Percentiles rank a stretch among this genome's conserved stretches.
Evolutionary conservation across 495 filamentous ascomycete species (phyloP).

Genomic region (Xylaria bambusicola): DNA sequence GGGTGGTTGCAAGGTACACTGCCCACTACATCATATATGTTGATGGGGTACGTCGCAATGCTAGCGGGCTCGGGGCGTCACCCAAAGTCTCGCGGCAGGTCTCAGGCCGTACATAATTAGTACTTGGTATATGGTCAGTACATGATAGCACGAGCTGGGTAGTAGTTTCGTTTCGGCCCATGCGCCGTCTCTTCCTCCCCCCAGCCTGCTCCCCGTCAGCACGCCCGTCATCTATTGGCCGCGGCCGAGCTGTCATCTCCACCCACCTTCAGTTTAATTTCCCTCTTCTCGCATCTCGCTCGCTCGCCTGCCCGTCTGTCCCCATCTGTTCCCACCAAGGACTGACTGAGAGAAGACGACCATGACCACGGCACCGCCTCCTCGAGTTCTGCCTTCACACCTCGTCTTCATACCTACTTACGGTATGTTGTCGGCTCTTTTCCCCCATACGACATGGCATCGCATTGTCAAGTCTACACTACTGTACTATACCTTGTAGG

Average conservation of each 20-base stretch:
- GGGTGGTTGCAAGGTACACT: too few species aligned
- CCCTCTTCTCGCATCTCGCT: not conserved
- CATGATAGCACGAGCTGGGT: not conserved
- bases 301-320: too few species aligned
- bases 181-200: not conserved
- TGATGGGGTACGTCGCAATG: not conserved
- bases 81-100: too few species aligned
- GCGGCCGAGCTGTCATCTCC: not conserved
- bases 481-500: not conserved
- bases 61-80: not conserved
- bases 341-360: not conserved
- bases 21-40: not conserved
- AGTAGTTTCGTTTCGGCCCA: conserved; percentile 1
- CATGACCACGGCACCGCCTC: conserved; percentile 8
- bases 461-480: not conserved
- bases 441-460: conserved; percentile 13
- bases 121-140: not conserved
- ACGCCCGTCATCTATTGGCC: not conserved
- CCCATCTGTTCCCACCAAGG: too few species aligned
- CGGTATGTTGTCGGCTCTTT: conserved; percentile 4
- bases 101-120: too few species aligned
- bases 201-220: too few species aligned
- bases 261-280: not conserved
- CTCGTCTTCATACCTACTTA: not conserved
- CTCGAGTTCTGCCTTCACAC: not conserved